Base-by-base conservation (phyloP, 805 yeast genomes). In the Teunomyces tritomae region DNA sequence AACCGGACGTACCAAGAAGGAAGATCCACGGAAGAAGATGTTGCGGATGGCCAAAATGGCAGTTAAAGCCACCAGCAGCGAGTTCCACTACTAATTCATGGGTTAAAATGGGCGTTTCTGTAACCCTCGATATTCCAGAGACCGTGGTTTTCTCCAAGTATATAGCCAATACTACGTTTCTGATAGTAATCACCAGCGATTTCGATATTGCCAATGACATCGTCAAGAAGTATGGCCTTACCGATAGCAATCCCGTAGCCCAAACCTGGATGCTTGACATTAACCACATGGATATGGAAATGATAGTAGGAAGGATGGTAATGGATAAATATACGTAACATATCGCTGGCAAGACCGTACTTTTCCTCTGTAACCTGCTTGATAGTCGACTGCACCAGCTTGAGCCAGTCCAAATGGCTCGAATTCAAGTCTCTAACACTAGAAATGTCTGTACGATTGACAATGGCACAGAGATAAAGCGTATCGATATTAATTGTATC, bases 281-380 rank as follows among this genome's bases (percentile, higher is more conserved):
- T 85, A 14, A 89, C 96, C 13, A 89, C 84, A 63, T 94, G 99
- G 13, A 94, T 78, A 62, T 94, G 99, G 73, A 94, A 85, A 60
- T 94, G 98, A 61, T 94, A 94, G 64, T 92, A 94, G 0, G 96
- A 87, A 0, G 99, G 99, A 55, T 91, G 98, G 65, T 94, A 87
- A 70, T 94, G 99, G 43, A 94, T 77, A 61, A 87, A 94, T 1
- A 90, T 62, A 49, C 96, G 78, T 55, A 94, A 63, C 55, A 83
- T 79, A 59, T 85, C 85, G 0, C 69, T 56, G 1, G 56, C 63
- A 9, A 89, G 56, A 0, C 81, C 67, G 49, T 49, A 73, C 47
- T 53, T 63, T 30, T 60, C 58, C 24, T 55, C 46, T 4, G 88
- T 78, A 2, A 78, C 76, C 1, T 59, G 53, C 45, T 69, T 65